phyloP scores from a whole-genome alignment of 108 stramenopile genomes.

The Cyclotella baltica region DNA sequence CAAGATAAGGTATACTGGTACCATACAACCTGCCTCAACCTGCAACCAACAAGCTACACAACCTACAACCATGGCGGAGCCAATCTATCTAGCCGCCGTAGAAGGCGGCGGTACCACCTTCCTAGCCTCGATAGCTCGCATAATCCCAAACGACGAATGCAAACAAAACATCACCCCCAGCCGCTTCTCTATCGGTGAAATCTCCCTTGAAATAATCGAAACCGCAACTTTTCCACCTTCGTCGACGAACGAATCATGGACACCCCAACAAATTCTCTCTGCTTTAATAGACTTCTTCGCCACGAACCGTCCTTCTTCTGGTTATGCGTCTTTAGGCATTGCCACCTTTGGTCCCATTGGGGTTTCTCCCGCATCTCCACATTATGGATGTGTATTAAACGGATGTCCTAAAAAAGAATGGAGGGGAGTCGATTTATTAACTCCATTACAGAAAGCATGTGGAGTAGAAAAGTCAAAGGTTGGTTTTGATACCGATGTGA shows the following conservation, averaged over 20 bases:
- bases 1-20: too few relatives aligned
- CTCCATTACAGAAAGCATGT: conserved; percentile 69
- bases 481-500: conserved; percentile 96
- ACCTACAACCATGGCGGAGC: too few relatives aligned
- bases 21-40: too few relatives aligned
- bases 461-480: conserved; percentile 34
- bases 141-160: conserved; percentile 35
- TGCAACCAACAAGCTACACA: too few relatives aligned
- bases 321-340: conserved; percentile 87
- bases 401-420: conserved; percentile 92
- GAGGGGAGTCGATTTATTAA: conserved; percentile 80
- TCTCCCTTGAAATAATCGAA: conserved; percentile 45
- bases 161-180: conserved; percentile 31
- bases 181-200: conserved; percentile 37
- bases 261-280: conserved; percentile 58
- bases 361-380: conserved; percentile 48
- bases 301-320: conserved; percentile 40
- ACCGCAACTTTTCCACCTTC: conserved; percentile 60
- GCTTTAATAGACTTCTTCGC: conserved; percentile 60
- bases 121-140: conserved; percentile 73
- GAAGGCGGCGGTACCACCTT: conserved; percentile 98
- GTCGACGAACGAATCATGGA: conserved; percentile 28
- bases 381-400: conserved; percentile 88
- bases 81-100: conserved; percentile 88
- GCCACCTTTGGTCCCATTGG: conserved; percentile 96